Evolutionary conservation across 2,329 filamentous ascomycete genomes (phyloP), one percentile per base, ranked within the genome.

Genomic region (Diplodia seriata): DNA sequence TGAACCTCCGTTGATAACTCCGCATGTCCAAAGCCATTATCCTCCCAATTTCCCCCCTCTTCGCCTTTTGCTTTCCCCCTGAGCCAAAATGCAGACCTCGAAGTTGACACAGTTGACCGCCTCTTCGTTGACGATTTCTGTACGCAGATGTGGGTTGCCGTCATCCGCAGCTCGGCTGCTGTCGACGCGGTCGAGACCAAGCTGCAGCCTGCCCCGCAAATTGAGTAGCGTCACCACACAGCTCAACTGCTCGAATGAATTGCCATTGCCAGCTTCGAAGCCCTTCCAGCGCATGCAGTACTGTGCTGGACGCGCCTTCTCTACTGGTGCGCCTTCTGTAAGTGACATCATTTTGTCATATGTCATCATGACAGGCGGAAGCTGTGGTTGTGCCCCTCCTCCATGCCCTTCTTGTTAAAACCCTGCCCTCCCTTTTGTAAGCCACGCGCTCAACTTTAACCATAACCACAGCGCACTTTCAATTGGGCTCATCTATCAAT

Each of bases 1-100:
- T 26, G 59, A 63, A 63, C 59, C 33, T 63, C 59, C 59, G 59
- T 63, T 38, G n/a, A 40, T 51, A 38, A 51, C 59, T 63, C 59
- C 59, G 59, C 59, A 51, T 20, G 15, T 29, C 9, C n/a, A 49
- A 7, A 4, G 7, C 8, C 12, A 47, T 61, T 31, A 3, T 26
- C 20, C 36, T 29, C 6, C 8, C 33, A 14, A 26, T 29, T 29
- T 6, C 11, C 47, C 8, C 33, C 18, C 11, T 36, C 4, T 14
- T 29, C 33, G 20, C 12, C 14, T 43, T 1, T 3, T 23, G 7
- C 6, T 4, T 20, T 15, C 38, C 14, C 5, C 23, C 4, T 40
- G 18, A 20, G 33, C 33, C 55, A 3, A 23, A 11, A 61, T 61
- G 26, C 18, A 50, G 11, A 9, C n/a, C 2, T 31, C 26, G 3